These are phyloP conservation scores for Singerocomus inundabilis DNA, from an alignment of 1,284 basidiomycete species.

Conservation along the genomic window DNA sequence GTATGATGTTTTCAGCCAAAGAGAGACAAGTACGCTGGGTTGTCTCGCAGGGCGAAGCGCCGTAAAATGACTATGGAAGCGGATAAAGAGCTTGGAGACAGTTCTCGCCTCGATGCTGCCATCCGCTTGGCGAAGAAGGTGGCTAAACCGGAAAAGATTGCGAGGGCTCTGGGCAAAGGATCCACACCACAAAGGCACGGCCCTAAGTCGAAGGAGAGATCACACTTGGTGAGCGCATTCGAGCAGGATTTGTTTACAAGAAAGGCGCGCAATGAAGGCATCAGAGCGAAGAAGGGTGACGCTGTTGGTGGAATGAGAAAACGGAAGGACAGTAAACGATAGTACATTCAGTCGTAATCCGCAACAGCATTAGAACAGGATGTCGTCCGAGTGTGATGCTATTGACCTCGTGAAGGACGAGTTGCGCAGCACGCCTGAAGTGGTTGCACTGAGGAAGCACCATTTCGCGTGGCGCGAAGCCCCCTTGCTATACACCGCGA, in stretches of 20 bases:
- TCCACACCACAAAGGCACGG: constrained; percentile 16
- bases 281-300: constrained; percentile 50
- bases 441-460: constrained; percentile 23
- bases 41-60: constrained; percentile 81
- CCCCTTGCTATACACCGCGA: constrained; percentile 19
- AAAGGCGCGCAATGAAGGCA: constrained; percentile 38
- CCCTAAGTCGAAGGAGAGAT: constrained; percentile 22
- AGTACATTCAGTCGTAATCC: constrained; percentile 14
- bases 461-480: constrained; percentile 30
- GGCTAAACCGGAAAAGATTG: constrained; percentile 50
- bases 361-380: background rate
- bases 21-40: constrained; percentile 79
- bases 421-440: constrained; percentile 5
- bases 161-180: constrained; percentile 23
- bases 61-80: constrained; percentile 83
- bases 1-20: constrained; percentile 53
- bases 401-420: background rate
- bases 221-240: constrained; percentile 35
- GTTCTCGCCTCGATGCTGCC: constrained; percentile 61
- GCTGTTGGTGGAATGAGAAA: constrained; percentile 48
- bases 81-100: constrained; percentile 62
- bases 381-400: too few species aligned
- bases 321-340: constrained; percentile 43
- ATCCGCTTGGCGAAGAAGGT: constrained; percentile 86
- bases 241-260: constrained; percentile 43